Conservation (phyloP, 1,284 basidiomycete species). For the Irpex rosettiformis region DNA sequence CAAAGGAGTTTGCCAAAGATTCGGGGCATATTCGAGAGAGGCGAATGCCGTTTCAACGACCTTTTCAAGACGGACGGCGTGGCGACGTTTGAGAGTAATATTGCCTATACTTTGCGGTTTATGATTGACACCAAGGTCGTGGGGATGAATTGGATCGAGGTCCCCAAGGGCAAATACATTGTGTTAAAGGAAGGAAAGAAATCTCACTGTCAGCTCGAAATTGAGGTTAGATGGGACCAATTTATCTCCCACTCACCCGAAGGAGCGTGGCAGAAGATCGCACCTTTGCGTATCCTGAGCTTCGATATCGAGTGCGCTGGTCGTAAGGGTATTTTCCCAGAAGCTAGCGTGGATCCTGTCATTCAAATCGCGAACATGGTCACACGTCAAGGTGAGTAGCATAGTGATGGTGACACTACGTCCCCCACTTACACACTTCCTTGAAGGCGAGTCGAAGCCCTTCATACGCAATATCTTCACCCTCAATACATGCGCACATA, state of each 20-base stretch:
- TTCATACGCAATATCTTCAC: slow-evolving; percentile 97
- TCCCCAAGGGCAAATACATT: slow-evolving; percentile 78
- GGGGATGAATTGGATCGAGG: slow-evolving; percentile 97
- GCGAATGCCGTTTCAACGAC: slow-evolving; percentile 72
- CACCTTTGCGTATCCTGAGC: slow-evolving; percentile 87
- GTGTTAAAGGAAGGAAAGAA: slow-evolving; percentile 57
- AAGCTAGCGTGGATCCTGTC: slow-evolving; percentile 84
- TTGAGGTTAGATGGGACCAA: slow-evolving; percentile 70
- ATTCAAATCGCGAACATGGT: slow-evolving; percentile 99
- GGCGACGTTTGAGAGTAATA: slow-evolving; percentile 89
- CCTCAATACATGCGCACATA: slow-evolving; percentile 87
- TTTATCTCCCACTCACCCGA: slow-evolving; percentile 89
- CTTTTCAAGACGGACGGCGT: slow-evolving; percentile 53
- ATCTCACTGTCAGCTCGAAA: slow-evolving; percentile 86
- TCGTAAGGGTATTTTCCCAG: slow-evolving; percentile 93
- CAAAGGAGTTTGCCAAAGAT: slow-evolving; percentile 80
- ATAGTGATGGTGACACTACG: background rate
- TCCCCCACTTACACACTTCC: background rate
- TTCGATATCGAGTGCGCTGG: slow-evolving; percentile 99
- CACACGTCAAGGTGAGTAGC: slow-evolving; percentile 83
- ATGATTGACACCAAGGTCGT: slow-evolving; percentile 96
- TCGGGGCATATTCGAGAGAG: slow-evolving; percentile 86
- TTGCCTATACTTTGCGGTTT: slow-evolving; percentile 84
- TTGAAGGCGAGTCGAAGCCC: slow-evolving; percentile 78
- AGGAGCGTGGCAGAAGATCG: slow-evolving; percentile 86